phyloP scores from a whole-genome alignment of 2,329 filamentous ascomycete species.

The Aciculosporium take region DNA sequence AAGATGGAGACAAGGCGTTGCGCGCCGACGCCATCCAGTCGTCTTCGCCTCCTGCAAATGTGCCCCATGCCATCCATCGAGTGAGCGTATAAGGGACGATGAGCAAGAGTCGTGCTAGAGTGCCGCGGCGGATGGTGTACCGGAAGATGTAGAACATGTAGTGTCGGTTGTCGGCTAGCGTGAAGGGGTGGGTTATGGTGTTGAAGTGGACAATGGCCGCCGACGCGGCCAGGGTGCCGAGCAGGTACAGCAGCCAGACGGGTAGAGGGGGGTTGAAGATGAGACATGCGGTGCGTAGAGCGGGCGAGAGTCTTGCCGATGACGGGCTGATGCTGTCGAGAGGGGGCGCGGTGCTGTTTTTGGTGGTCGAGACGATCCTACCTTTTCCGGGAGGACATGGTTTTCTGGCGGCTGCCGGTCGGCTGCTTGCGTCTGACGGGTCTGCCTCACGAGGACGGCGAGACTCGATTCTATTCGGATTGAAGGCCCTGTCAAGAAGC shows the following conservation, averaged over 20 bases:
- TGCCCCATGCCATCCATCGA: slow-evolving; percentile 52
- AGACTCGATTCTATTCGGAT: neutral
- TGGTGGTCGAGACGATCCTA: neutral
- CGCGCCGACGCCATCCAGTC: slow-evolving; percentile 9
- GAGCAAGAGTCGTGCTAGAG: slow-evolving; percentile 49
- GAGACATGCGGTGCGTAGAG: slow-evolving; percentile 2
- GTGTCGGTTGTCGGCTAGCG: slow-evolving; percentile 88
- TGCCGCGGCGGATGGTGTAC: slow-evolving; percentile 56
- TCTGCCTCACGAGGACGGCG: neutral
- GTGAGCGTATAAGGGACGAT: slow-evolving; percentile 56
- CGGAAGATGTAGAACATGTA: slow-evolving; percentile 97
- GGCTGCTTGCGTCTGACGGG: neutral
- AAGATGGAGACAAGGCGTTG: neutral
- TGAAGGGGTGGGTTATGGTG: slow-evolving; percentile 91
- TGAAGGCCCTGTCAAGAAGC: slow-evolving; percentile 9
- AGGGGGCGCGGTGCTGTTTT: neutral
- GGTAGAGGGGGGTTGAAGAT: slow-evolving; percentile 19
- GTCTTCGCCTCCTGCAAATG: slow-evolving; percentile 38
- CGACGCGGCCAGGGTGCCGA: slow-evolving; percentile 22
- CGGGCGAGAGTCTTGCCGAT: slow-evolving; percentile 5
- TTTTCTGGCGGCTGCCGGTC: neutral
- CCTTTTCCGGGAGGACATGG: neutral
- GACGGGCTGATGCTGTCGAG: neutral
- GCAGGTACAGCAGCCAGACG: slow-evolving; percentile 22
- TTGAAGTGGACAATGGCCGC: slow-evolving; percentile 55